phyloP scores from a whole-genome alignment of 495 filamentous ascomycete genomes.

The Penicillium simplicissimum region DNA sequence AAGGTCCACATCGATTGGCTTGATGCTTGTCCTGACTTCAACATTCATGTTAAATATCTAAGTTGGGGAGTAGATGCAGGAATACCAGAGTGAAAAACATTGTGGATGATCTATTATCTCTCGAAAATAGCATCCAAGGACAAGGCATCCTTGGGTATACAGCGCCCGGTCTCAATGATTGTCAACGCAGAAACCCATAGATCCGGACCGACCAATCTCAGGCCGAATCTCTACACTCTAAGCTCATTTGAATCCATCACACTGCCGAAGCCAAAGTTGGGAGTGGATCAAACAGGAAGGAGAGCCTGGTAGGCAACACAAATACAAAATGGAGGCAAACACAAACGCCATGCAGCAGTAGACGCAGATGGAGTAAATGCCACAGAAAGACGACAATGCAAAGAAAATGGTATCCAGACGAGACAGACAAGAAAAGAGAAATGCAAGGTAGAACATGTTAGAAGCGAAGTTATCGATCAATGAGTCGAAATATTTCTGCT shows the following conservation, averaged over 20 bases:
- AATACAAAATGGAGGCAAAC: conserved; percentile 12
- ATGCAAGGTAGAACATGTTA: conserved; percentile 9
- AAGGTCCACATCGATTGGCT: no score
- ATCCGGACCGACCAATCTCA: conserved; percentile 5
- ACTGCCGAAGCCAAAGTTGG: background rate
- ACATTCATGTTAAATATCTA: no score
- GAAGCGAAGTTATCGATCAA: background rate
- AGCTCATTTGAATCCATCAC: background rate
- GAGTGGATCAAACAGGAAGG: background rate
- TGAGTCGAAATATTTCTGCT: background rate
- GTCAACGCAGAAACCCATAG: background rate
- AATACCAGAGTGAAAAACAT: background rate
- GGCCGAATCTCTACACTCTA: conserved; percentile 16
- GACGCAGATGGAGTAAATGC: conserved; percentile 21
- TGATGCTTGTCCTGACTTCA: no score
- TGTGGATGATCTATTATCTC: conserved; percentile 18
- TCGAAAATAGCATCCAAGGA: conserved; percentile 10
- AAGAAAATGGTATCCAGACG: conserved; percentile 26
- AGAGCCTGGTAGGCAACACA: background rate
- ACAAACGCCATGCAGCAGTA: conserved; percentile 8
- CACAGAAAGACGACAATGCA: conserved; percentile 14
- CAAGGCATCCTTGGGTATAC: background rate
- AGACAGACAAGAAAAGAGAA: conserved; percentile 22
- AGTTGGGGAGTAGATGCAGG: background rate
- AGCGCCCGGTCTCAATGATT: background rate